These are phyloP conservation scores for Zizania palustris DNA, from an alignment of 202 grass and related monocot genomes.

Conservation along the genomic window DNA sequence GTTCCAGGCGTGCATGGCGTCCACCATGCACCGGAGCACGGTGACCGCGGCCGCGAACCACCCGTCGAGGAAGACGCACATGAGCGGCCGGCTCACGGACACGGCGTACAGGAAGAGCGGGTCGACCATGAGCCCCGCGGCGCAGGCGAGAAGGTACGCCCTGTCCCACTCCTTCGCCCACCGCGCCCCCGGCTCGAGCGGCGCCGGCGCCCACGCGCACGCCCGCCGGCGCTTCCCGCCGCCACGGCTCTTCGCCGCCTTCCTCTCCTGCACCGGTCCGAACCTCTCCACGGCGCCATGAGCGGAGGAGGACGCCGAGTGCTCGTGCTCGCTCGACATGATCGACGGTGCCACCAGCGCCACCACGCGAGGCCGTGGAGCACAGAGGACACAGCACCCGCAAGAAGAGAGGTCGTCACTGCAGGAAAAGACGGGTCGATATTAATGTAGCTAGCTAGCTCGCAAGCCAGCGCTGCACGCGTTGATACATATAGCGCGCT, in stretches of 20 bases:
- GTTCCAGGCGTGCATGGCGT: conserved; percentile 79
- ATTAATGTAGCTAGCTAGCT: conserved; percentile 7
- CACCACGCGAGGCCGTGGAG: not conserved
- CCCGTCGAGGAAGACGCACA: conserved; percentile 91
- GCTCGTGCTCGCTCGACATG: conserved; percentile 33
- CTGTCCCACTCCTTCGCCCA: conserved; percentile 67
- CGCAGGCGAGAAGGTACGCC: conserved; percentile 77
- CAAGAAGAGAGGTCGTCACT: not conserved
- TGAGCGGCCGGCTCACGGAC: conserved; percentile 69
- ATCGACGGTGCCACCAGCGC: not conserved
- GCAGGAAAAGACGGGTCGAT: not conserved
- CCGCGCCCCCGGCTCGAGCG: not conserved
- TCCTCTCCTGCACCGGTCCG: not conserved
- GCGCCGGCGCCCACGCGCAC: too few relatives aligned
- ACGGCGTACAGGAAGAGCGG: conserved; percentile 87
- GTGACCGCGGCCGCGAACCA: conserved; percentile 82
- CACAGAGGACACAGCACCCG: not conserved
- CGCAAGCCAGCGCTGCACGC: not conserved
- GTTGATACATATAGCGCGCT: too few relatives aligned
- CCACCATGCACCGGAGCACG: conserved; percentile 72
- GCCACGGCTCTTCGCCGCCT: not conserved
- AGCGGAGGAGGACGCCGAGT: conserved; percentile 19
- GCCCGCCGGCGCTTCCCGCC: not conserved
- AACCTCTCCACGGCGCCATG: not conserved
- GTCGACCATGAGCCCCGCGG: conserved; percentile 75